Conservation (phyloP, 371 early-diverging fungal species). For the Fennellomyces sp. region DNA sequence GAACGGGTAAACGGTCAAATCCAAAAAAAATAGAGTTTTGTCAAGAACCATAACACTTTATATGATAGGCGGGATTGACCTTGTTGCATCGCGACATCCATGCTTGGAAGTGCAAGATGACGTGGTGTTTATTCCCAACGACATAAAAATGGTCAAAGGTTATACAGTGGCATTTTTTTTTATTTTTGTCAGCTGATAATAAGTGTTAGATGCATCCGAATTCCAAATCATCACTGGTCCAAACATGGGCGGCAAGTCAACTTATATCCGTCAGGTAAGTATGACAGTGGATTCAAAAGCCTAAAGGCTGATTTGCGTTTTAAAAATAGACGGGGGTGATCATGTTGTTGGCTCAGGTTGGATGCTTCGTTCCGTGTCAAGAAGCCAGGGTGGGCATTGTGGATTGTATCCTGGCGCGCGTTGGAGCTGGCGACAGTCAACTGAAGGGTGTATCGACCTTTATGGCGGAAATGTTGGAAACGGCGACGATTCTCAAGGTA, state of each 20-base stretch:
- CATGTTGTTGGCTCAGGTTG: constrained; percentile 96
- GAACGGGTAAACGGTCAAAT: constrained; percentile 35
- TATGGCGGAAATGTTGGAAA: constrained; percentile 99
- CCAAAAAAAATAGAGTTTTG: not conserved
- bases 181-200: not conserved
- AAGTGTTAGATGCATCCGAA: constrained; percentile 51
- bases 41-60: not conserved
- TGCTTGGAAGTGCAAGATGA: constrained; percentile 94
- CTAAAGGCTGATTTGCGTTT: not conserved
- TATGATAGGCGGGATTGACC: constrained; percentile 61
- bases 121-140: constrained; percentile 93
- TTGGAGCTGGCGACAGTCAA: constrained; percentile 97
- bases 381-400: constrained; percentile 83
- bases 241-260: constrained; percentile 97
- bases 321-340: constrained; percentile 80
- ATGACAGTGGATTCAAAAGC: not conserved
- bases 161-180: constrained; percentile 14
- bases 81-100: constrained; percentile 86
- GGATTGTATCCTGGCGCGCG: constrained; percentile 93
- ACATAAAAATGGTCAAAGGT: constrained; percentile 77
- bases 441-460: constrained; percentile 97
- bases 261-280: constrained; percentile 90
- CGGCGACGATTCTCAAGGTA: constrained; percentile 89
- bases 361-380: constrained; percentile 96
- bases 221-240: constrained; percentile 94